Base-by-base conservation (phyloP, 2,329 filamentous ascomycete species). In the Trichoderma sp. region DNA sequence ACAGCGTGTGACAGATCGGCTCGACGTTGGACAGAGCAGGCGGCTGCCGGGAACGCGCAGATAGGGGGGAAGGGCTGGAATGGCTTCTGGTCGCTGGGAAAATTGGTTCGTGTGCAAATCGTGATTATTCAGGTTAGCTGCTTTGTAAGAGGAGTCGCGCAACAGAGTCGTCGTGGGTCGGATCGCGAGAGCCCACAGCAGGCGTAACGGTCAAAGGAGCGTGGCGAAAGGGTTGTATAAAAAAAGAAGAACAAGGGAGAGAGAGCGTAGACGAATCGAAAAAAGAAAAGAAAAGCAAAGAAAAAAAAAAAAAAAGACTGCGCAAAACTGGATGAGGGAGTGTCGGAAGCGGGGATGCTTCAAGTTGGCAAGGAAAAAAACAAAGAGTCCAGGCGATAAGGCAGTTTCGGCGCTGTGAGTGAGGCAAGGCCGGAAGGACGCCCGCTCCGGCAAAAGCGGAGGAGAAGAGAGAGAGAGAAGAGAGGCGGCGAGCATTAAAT, bases 371-470 rank as follows among this genome's bases (percentile, higher is more conserved):
- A 52, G 59, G 59, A 39, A 59, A 52, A 24, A 21, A 30, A 51
- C 21, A 43, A 26, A n/a, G 18, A 43, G 6, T 43, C 39, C 39
- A 26, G 26, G 51, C 16, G 52, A 66, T 21, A 46, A 49, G 52
- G 37, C 51, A 65, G 61, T 43, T 43, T 51, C 39, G 61, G 51
- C 30, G 34, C 26, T 21, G 37, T 66, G 37, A 46, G 30, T 26
- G 63, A 66, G 66, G 59, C 59, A 51, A 68, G 66, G 58, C 66
- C 64, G 46, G 64, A 68, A 68, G 59, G 59, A 55, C 59, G 37
- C 63, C 61, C 43, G 30, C 61, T 32, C 51, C 61, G 28, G 64
- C 28, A 32, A 68, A 65, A 28, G 69, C 64, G 24, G 67, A 69
- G 32, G 54, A 68, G 34, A 68, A 21, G 68, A 59, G 28, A 52